Evolutionary conservation across 768 basidiomycete species (phyloP).

Genomic region (Coprinopsis marcescibilis): DNA sequence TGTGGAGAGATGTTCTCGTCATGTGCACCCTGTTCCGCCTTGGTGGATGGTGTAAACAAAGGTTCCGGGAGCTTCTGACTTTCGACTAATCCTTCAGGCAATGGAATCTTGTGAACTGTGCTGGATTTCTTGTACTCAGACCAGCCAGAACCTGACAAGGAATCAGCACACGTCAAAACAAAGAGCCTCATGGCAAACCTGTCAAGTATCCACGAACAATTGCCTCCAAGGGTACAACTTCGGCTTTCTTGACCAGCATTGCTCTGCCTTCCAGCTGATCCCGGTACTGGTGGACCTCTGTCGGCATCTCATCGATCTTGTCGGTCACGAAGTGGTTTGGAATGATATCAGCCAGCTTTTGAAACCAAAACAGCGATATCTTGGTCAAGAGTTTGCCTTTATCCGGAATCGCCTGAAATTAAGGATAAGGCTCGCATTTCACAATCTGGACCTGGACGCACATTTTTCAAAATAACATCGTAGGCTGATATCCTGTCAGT

Average conservation of each 20-base stretch:
- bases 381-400: conserved; percentile 89
- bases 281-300: conserved; percentile 65
- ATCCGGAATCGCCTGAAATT: conserved; percentile 78
- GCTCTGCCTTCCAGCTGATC: conserved; percentile 75
- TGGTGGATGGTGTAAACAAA: conserved; percentile 94
- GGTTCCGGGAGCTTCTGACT: conserved; percentile 77
- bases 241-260: conserved; percentile 89
- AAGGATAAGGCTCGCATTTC: background rate
- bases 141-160: conserved; percentile 83
- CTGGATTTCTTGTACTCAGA: conserved; percentile 82
- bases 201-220: conserved; percentile 96
- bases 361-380: conserved; percentile 95
- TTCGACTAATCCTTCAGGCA: conserved; percentile 78
- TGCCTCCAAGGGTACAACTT: conserved; percentile 87
- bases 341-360: conserved; percentile 69
- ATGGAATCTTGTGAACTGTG: conserved; percentile 80
- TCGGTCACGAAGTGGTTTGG: conserved; percentile 88
- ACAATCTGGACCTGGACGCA: conserved; percentile 43
- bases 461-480: conserved; percentile 92
- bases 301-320: conserved; percentile 76
- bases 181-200: conserved; percentile 40
- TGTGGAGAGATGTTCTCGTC: conserved; percentile 95
- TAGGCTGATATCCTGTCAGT: conserved; percentile 95
- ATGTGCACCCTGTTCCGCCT: conserved; percentile 89
- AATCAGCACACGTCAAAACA: background rate